Conservation (phyloP, 2,329 filamentous ascomycete genomes). For the Aspergillus luchuensis region DNA sequence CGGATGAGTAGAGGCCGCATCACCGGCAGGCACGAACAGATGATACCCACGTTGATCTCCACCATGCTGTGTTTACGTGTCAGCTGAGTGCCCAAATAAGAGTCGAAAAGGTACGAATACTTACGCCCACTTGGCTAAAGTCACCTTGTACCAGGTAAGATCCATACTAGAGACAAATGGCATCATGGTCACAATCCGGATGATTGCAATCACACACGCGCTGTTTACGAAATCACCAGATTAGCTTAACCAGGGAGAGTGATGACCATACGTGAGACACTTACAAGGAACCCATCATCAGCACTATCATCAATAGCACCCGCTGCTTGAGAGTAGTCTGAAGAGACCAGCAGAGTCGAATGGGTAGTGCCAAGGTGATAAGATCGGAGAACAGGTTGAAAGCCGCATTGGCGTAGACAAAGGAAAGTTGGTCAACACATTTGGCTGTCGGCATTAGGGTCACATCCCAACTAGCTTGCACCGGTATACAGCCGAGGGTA, state of each 20-base stretch:
- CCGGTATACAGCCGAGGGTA: constrained; percentile 18
- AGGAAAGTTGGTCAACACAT: constrained; percentile 16
- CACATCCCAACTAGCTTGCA: constrained; percentile 20
- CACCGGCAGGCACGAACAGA: constrained; percentile 17
- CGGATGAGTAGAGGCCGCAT: constrained; percentile 15
- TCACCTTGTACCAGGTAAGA: constrained; percentile 20
- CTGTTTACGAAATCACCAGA: not conserved
- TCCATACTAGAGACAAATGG: constrained; percentile 16
- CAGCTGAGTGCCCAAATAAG: not conserved
- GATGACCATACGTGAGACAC: not conserved
- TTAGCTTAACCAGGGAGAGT: too few relatives aligned
- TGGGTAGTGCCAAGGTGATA: constrained; percentile 13
- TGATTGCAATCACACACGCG: constrained; percentile 17
- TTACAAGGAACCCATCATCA: constrained; percentile 20
- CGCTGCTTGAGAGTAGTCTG: constrained; percentile 14
- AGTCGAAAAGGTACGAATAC: not conserved
- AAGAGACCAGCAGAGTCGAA: constrained; percentile 16
- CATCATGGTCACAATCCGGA: constrained; percentile 22
- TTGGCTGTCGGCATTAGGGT: constrained; percentile 13
- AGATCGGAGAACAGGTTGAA: constrained; percentile 20
- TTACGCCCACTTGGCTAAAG: constrained; percentile 21
- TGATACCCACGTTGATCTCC: constrained; percentile 22
- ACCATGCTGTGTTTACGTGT: constrained; percentile 14
- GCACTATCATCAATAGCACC: constrained; percentile 10
- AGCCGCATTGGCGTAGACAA: constrained; percentile 19